Evolutionary conservation across 192 early-diverging fungal genomes (phyloP).

Genomic region (Rhizoclosmatium sp.): DNA sequence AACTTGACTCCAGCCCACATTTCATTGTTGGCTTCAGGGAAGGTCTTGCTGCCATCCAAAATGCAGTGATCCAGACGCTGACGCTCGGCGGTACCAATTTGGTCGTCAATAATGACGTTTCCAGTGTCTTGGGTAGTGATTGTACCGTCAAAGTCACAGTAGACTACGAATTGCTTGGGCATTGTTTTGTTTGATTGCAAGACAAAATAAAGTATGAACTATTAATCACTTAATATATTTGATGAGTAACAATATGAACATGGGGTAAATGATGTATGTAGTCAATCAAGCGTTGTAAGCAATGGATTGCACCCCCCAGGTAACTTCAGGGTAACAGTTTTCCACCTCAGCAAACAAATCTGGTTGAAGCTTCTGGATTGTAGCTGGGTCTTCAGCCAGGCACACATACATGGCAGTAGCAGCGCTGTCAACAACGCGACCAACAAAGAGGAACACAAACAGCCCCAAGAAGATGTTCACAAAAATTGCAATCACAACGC

Average conservation of each 20-base stretch:
- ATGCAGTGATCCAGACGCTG: slow-evolving; percentile 35
- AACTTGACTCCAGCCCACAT: slow-evolving; percentile 63
- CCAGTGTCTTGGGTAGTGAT: slow-evolving; percentile 54
- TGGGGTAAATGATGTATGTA: neutral
- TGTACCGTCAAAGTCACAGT: slow-evolving; percentile 30
- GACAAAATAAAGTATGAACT: too few species aligned
- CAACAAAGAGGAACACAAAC: slow-evolving; percentile 7
- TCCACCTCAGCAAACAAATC: slow-evolving; percentile 8
- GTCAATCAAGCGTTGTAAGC: slow-evolving; percentile 7
- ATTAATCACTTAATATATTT: too few species aligned
- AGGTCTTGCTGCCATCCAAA: slow-evolving; percentile 48
- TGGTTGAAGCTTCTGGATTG: slow-evolving; percentile 1
- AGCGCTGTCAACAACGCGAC: neutral
- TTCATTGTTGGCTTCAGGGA: slow-evolving; percentile 53
- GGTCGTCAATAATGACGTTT: slow-evolving; percentile 51
- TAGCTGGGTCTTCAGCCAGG: slow-evolving; percentile 13
- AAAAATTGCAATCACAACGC: neutral
- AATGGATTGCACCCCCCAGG: slow-evolving; percentile 22
- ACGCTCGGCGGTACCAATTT: slow-evolving; percentile 40
- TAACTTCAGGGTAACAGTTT: slow-evolving; percentile 1
- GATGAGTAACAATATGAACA: too few species aligned
- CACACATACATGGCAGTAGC: slow-evolving; percentile 20
- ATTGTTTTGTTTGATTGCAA: neutral
- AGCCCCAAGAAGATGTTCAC: neutral
- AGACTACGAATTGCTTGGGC: slow-evolving; percentile 9